Evolutionary conservation across 805 yeast species (phyloP), one percentile per base, ranked within the genome.

Genomic region (Cyberlindnera galapagoensis): DNA sequence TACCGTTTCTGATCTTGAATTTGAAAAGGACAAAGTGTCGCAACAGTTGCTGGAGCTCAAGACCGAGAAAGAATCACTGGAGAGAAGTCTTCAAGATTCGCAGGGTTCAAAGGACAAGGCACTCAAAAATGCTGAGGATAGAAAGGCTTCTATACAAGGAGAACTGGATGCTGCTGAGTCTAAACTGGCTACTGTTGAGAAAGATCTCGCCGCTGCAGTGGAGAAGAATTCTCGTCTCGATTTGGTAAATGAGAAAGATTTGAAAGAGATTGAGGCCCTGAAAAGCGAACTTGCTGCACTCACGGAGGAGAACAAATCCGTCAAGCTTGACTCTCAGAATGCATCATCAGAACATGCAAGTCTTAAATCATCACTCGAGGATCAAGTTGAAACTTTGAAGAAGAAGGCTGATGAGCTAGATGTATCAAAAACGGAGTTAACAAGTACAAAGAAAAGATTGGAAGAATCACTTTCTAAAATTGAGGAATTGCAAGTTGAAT

Each of bases 161-260:
- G n/a, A n/a, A n/a, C n/a, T n/a, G n/a, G n/a, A n/a, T n/a, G n/a
- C n/a, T n/a, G n/a, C n/a, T n/a, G n/a, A n/a, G n/a, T n/a, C 25
- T 11, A 5, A n/a, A 5, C 14, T 17, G 12, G 25, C n/a, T n/a
- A 17, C n/a, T 11, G 18, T 23, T 4, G 19, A 33, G 29, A 27
- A 15, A 9, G 25, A 28, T 20, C n/a, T 33, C 4, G 7, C 11
- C 4, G 31, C 17, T 7, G n/a, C 24, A 8, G 34, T 28, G 14
- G 33, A 33, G 31, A 16, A 22, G 15, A 8, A 26, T 10, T n/a
- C 38, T 6, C 26, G 26, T 24, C 11, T 21, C 7, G 15, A 18
- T 7, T n/a, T n/a, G n/a, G 18, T 5, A 4, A n/a, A 31, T 5
- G 32, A 35, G 15, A 23, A 18, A 12, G 27, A 26, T 3, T 16